Evolutionary conservation across 345 rosid species (phyloP).

Genomic region (Moricandia arvensis): DNA sequence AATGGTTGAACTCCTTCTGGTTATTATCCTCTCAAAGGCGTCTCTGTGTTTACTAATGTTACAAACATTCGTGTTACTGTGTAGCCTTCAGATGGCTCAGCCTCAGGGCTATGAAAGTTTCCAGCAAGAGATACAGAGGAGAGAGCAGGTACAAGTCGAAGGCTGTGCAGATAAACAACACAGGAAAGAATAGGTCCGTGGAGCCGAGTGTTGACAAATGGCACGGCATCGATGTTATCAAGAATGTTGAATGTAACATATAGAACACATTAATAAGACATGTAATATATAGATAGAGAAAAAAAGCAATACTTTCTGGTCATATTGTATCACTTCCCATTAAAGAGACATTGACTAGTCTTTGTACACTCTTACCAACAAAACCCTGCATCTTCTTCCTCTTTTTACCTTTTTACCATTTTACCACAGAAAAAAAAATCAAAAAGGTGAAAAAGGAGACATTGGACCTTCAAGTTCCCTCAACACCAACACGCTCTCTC

Average conservation of each 20-base stretch:
- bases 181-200: background rate
- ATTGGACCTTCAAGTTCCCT: slow-evolving; percentile 51
- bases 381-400: background rate
- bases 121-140: background rate
- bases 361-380: background rate
- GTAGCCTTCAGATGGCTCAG: background rate
- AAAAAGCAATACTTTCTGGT: background rate
- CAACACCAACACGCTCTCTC: slow-evolving; percentile 47
- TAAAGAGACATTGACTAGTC: background rate
- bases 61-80: background rate
- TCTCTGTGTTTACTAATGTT: background rate
- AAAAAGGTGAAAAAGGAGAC: slow-evolving; percentile 29
- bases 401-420: background rate
- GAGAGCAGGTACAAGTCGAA: background rate
- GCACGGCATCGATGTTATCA: background rate
- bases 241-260: background rate
- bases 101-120: background rate
- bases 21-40: background rate
- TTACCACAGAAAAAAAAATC: background rate
- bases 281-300: background rate
- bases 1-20: background rate
- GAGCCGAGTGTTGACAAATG: background rate
- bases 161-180: background rate
- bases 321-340: background rate
- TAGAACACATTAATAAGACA: background rate